A percentile compares a stretch with the other conserved stretches of the same genome.
These are phyloP conservation scores for Agrocybe praecox DNA, from an alignment of 768 basidiomycete species.

Conservation along the genomic window DNA sequence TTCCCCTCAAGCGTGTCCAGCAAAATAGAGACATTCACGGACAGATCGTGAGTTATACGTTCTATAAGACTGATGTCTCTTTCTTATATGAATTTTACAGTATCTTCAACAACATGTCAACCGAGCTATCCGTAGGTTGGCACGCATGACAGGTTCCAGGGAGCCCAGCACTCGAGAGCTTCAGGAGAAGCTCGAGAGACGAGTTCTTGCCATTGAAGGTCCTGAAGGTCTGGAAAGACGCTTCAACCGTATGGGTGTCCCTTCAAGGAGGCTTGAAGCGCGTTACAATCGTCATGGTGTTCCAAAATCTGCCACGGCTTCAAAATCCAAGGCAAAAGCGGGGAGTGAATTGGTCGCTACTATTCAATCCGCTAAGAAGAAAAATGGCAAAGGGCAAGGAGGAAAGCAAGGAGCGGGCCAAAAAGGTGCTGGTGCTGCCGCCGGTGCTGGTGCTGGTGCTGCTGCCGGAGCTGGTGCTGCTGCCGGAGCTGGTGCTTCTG, in stretches of 20 bases:
- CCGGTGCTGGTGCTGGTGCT: neutral
- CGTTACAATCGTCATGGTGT: conserved; percentile 28
- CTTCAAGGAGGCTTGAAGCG: conserved; percentile 22
- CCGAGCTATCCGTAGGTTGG: conserved; percentile 61
- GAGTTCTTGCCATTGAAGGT: conserved; percentile 27
- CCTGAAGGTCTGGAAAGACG: conserved; percentile 28
- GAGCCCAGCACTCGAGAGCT: conserved; percentile 52
- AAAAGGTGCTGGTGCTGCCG: neutral
- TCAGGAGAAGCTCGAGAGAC: conserved; percentile 35
- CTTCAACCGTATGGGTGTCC: conserved; percentile 26
- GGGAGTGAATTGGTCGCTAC: neutral
- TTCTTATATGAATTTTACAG: conserved; percentile 32
- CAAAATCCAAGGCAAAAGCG: conserved; percentile 1
- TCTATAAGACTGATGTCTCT: neutral
- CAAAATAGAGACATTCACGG: conserved; percentile 26
- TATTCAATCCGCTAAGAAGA: conserved; percentile 6
- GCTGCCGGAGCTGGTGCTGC: neutral
- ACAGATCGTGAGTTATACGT: conserved; percentile 23
- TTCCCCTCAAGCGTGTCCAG: conserved; percentile 44
- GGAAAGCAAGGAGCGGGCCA: neutral
- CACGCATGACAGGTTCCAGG: conserved; percentile 65
- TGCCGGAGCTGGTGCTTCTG: neutral
- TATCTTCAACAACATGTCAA: conserved; percentile 73
- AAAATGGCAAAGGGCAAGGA: conserved; percentile 2
- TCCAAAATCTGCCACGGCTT: conserved; percentile 9